Percentiles rank a stretch among this genome's conserved stretches.
Evolutionary conservation across 2,329 filamentous ascomycete genomes (phyloP).

Genomic region (Nigrospora osmanthi): DNA sequence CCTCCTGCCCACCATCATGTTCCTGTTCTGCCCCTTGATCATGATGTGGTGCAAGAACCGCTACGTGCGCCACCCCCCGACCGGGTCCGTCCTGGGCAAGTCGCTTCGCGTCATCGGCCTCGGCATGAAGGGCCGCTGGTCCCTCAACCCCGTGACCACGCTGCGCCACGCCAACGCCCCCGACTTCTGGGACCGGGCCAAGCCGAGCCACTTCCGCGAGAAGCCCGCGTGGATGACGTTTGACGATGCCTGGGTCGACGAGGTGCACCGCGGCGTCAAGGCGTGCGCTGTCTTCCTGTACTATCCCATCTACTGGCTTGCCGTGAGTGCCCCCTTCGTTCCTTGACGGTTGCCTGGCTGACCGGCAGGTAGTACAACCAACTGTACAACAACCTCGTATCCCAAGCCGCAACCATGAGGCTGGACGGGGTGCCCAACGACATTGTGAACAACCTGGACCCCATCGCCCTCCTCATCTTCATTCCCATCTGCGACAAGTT

Average conservation of each 20-base stretch:
- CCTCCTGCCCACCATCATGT: constrained; percentile 58
- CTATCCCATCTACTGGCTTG: constrained; percentile 56
- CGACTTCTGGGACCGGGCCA: constrained; percentile 59
- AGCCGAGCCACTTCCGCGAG: constrained; percentile 53
- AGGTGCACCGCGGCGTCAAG: constrained; percentile 61
- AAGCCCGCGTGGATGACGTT: constrained; percentile 70
- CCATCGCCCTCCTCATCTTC: constrained; percentile 67
- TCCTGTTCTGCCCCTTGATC: constrained; percentile 53
- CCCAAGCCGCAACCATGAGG: constrained; percentile 59
- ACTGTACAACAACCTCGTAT: constrained; percentile 52
- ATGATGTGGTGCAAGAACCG: constrained; percentile 49
- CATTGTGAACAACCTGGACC: constrained; percentile 67
- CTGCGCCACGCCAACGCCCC: constrained; percentile 26
- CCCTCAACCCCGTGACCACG: constrained; percentile 44
- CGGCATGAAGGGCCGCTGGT: constrained; percentile 57
- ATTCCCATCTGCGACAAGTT: constrained; percentile 64
- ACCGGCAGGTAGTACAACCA: constrained; percentile 37
- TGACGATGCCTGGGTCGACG: constrained; percentile 76
- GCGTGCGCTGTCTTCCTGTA: constrained; percentile 67
- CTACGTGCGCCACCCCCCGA: constrained; percentile 52
- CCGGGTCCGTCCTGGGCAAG: constrained; percentile 34
- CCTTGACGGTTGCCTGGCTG: background rate
- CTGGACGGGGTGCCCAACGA: constrained; percentile 71
- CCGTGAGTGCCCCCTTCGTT: background rate
- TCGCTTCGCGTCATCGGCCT: constrained; percentile 53